Percentiles rank a stretch among this genome's conserved stretches.
Conservation (phyloP, 2,329 filamentous ascomycete species). For the Capronia coronata region DNA sequence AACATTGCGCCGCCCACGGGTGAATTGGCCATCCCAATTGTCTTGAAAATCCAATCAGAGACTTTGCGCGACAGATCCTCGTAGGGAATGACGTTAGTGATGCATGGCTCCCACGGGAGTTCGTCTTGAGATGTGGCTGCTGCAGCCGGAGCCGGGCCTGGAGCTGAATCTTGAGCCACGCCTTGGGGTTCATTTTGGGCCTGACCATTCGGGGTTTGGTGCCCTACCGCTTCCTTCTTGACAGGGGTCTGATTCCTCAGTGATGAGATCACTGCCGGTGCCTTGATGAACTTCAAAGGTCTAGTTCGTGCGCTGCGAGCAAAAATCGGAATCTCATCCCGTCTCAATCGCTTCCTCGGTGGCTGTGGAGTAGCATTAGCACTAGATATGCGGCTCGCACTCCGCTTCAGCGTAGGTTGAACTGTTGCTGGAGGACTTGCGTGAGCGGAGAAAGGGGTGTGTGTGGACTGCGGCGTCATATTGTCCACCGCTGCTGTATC, state of each 20-base stretch:
- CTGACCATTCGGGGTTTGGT: constrained; percentile 32
- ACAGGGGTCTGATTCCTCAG: constrained; percentile 15
- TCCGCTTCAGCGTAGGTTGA: constrained; percentile 23
- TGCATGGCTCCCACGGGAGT: constrained; percentile 48
- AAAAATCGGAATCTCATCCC: constrained; percentile 49
- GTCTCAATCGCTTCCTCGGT: constrained; percentile 46
- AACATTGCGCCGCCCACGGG: constrained; percentile 60
- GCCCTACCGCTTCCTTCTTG: constrained; percentile 24
- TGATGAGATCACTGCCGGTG: constrained; percentile 8
- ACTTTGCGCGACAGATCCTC: constrained; percentile 69
- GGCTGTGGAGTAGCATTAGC: constrained; percentile 31
- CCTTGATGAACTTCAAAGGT: constrained; percentile 24
- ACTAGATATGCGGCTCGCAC: constrained; percentile 25
- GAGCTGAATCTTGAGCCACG: too few relatives aligned
- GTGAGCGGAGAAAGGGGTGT: constrained; percentile 16
- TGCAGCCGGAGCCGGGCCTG: constrained; percentile 20
- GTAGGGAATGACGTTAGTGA: constrained; percentile 63
- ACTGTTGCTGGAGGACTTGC: constrained; percentile 12
- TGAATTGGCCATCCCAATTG: constrained; percentile 48
- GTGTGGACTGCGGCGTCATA: constrained; percentile 19
- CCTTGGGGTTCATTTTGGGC: constrained; percentile 15
- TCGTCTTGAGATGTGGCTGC: constrained; percentile 27
- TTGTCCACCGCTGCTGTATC: constrained; percentile 5
- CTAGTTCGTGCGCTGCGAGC: constrained; percentile 41
- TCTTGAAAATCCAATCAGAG: constrained; percentile 76